Evolutionary conservation across 1,284 basidiomycete species (phyloP), one percentile per base, ranked within the genome.

Genomic region (Marasmius oreades): DNA sequence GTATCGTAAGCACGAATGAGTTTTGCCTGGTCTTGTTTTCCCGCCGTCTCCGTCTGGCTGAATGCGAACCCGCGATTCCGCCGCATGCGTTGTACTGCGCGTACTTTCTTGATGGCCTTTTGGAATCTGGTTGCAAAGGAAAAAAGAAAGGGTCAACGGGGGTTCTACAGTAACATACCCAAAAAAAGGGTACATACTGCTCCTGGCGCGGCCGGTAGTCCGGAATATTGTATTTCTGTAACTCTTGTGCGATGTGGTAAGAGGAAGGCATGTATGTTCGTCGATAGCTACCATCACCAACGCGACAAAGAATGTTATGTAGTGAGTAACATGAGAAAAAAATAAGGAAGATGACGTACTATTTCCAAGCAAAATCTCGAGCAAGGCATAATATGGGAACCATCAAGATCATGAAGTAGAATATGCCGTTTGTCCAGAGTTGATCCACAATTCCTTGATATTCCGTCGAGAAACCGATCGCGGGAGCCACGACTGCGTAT

Each of bases 181-280:
- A 3, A 3, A 12, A 33, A 47, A 53, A 53, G 47, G 28, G 47
- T 33, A 84, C 90, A 67, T 66, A 93, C 86, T 99, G 96, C 72
- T 97, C 96, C 75, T 98, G 96, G 56, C 96, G 81, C 1, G 97
- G 97, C 44, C 97, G 80, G 70, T 98, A 98, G 69, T 99, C 97
- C 8, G 95, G 94, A 59, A 98, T 88, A 69, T 98, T 97, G 77
- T 97, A 98, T 75, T 98, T 98, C 73, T 95, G 93, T 18, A 93
- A 77, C 72, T 99, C 97, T 69, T 99, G 96, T 0, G 96, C 95
- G 62, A 99, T 94, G 70, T 99, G 96, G 71, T 98, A 98, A 16
- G 94, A 88, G 48, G 86, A 81, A 0, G 97, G 97, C 60, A 76
- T 74, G 72, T 98, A 98, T 28, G 96, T 96, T 61, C 96, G 81